Evolutionary conservation across 2,329 filamentous ascomycete genomes (phyloP), one percentile per base, ranked within the genome.

Genomic region (Neonectria hederae): DNA sequence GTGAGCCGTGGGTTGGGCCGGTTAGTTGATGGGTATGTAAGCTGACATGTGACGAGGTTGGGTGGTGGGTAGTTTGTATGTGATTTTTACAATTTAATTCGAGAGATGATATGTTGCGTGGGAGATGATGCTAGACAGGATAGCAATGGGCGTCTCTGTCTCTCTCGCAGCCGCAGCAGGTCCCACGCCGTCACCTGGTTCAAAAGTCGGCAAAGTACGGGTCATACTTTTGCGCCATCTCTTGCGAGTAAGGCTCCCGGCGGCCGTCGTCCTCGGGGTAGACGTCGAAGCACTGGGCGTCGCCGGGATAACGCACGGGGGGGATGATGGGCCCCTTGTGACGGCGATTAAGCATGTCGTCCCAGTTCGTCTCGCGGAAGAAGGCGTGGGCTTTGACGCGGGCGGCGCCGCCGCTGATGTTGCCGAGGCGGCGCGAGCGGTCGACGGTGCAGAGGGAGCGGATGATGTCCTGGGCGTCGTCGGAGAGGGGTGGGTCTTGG

Each of bases 231-330:
- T 83, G 82, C 35, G 83, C 83, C 84, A 93, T 83, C 48, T 93
- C 90, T 45, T 87, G 84, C 4, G 89, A 91, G 73, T 94, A 94
- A 60, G 83, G 80, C 42, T 91, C 89, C 60, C 86, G 82, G 52
- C 84, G 84, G 58, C 83, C 87, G 63, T 90, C 88, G 74, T 94
- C 90, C 64, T 93, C 90, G n/a, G 92, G 90, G 72, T 95, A 96
- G 45, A 90, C 84, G 73, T 95, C 92, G 74, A 95, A 96, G 76
- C 93, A 95, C 74, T 92, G 86, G 19, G 92, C 90, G 74, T 95
- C 92, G 32, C 91, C 91, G 0, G 89, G 86, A 54, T 88, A 91
- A 24, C 89, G 83, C 30, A 95, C 82, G 59, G 91, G 89, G n/a
- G 92, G 92, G 55, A 92, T 84, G 69, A 94, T 94, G 5, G 92